Evolutionary conservation across 129 eudicot genomes (phyloP).

Genomic region (Sambucus nigra): DNA sequence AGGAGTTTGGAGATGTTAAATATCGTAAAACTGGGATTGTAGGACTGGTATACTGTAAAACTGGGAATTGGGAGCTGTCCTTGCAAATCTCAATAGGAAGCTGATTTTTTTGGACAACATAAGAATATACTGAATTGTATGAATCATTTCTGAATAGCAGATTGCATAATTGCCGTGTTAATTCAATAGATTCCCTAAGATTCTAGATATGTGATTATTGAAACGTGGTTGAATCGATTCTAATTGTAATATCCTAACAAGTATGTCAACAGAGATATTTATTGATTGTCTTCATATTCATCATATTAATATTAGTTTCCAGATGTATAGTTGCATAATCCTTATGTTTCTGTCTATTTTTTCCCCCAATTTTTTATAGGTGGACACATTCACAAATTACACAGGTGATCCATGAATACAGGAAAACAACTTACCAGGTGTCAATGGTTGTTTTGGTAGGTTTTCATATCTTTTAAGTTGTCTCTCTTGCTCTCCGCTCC

Average conservation of each 20-base stretch:
- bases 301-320: background rate
- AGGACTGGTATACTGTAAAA: too few relatives aligned
- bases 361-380: constrained; percentile 33
- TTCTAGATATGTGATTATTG: background rate
- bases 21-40: too few relatives aligned
- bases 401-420: constrained; percentile 79
- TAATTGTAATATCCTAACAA: background rate
- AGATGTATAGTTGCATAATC: background rate
- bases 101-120: too few relatives aligned
- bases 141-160: background rate
- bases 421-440: constrained; percentile 71
- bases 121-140: background rate
- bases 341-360: constrained; percentile 1
- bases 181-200: too few relatives aligned
- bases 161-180: background rate
- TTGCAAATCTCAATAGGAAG: too few relatives aligned
- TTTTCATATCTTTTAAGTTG: constrained; percentile 2
- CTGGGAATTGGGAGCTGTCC: too few relatives aligned
- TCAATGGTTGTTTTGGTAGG: constrained; percentile 93
- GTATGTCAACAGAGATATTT: too few relatives aligned
- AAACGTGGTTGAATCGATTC: background rate
- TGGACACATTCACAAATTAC: constrained; percentile 85
- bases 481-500: background rate
- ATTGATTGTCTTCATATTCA: background rate
- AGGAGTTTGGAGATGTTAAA: too few relatives aligned